Evolutionary conservation across 805 yeast species (phyloP).

Genomic region (Grigorovia humatica): DNA sequence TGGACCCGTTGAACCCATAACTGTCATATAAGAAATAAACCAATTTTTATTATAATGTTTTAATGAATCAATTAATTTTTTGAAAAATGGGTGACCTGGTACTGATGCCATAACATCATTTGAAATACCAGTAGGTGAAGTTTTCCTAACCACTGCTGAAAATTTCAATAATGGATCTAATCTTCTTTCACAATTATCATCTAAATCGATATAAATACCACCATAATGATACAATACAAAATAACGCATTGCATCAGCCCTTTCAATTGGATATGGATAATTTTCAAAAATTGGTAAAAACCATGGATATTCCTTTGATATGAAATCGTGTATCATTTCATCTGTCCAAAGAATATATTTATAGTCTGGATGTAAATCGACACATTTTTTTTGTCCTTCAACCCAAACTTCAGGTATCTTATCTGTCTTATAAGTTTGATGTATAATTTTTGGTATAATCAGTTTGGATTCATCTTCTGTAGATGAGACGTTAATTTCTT

Average conservation of each 20-base stretch:
- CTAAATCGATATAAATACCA: conserved; percentile 83
- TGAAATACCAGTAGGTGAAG: conserved; percentile 83
- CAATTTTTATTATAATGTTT: conserved; percentile 60
- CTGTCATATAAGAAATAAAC: conserved; percentile 79
- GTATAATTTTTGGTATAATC: conserved; percentile 80
- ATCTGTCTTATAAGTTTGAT: conserved; percentile 79
- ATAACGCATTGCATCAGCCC: conserved; percentile 88
- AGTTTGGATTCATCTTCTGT: conserved; percentile 30
- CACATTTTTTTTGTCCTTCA: conserved; percentile 65
- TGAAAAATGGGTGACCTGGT: conserved; percentile 78
- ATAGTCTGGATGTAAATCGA: conserved; percentile 76
- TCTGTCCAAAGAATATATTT: conserved; percentile 89
- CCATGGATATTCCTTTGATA: conserved; percentile 76
- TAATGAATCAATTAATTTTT: conserved; percentile 55
- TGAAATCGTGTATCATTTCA: conserved; percentile 67
- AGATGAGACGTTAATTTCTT: conserved; percentile 47
- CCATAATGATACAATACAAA: conserved; percentile 77
- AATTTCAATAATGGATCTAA: conserved; percentile 73
- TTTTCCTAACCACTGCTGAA: conserved; percentile 80
- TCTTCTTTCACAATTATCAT: conserved; percentile 73
- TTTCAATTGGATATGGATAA: conserved; percentile 70
- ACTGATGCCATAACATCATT: conserved; percentile 89
- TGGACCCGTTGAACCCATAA: conserved; percentile 92
- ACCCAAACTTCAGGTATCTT: conserved; percentile 76
- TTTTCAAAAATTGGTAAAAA: conserved; percentile 67